phyloP scores from a whole-genome alignment of 2,329 filamentous ascomycete species.

The Didymellaceae sp. region DNA sequence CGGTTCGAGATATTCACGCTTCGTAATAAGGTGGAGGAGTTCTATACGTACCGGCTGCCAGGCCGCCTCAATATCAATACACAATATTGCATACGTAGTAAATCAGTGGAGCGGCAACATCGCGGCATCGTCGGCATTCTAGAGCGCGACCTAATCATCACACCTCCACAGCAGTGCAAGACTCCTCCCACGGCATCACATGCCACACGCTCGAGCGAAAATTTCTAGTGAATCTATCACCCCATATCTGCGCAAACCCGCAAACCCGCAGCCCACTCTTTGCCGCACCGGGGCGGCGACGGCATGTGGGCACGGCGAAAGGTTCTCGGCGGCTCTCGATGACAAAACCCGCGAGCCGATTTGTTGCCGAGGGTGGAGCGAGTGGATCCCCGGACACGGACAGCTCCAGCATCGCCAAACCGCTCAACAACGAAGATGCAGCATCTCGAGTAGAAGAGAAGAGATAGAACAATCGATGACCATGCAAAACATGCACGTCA shows the following conservation, averaged over 20 bases:
- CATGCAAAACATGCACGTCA: conserved; percentile 2
- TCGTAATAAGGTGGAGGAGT: not conserved
- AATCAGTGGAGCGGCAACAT: not conserved
- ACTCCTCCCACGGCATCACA: no score
- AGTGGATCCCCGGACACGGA: conserved; percentile 9
- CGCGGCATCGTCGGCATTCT: not conserved
- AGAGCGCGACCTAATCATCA: no score
- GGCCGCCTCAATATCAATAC: conserved; percentile 10
- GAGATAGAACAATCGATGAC: not conserved
- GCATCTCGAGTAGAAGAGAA: not conserved
- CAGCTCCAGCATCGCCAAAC: conserved; percentile 3
- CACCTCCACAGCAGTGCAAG: no score
- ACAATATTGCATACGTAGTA: not conserved
- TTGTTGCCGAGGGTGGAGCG: conserved; percentile 11
- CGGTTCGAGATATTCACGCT: not conserved
- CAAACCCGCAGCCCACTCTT: conserved; percentile 8
- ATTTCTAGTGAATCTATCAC: no score
- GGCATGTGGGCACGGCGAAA: conserved; percentile 14
- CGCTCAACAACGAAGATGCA: not conserved
- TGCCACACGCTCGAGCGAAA: no score
- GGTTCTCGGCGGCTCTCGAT: conserved; percentile 8
- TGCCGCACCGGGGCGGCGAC: conserved; percentile 15
- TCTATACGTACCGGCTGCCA: not conserved
- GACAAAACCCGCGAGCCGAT: conserved; percentile 13
- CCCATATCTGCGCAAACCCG: no score